Conservation (phyloP, 192 early-diverging fungal species). For the Backusella psychrophila region DNA sequence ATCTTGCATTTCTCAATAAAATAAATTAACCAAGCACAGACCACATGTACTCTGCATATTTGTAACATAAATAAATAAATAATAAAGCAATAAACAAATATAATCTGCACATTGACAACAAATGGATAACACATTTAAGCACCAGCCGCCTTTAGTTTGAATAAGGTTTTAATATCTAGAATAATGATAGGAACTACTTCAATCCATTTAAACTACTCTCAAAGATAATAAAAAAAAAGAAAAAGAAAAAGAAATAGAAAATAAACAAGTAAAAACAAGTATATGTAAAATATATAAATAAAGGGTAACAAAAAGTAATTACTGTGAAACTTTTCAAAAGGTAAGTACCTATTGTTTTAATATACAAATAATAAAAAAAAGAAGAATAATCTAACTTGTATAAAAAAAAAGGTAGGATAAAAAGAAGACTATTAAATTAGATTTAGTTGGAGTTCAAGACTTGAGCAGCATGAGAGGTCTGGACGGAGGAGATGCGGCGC, state of each 20-base stretch:
- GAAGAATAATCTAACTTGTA: conserved; percentile 1
- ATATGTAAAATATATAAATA: not conserved
- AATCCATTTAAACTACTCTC: not conserved
- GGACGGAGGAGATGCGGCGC: conserved; percentile 71
- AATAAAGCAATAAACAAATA: not conserved
- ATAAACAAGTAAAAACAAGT: not conserved
- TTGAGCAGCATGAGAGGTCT: conserved; percentile 39
- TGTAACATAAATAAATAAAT: not conserved
- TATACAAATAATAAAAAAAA: conserved; percentile 5
- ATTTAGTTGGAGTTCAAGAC: conserved; percentile 22
- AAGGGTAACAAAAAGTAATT: conserved; percentile 2
- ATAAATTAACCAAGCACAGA: not conserved
- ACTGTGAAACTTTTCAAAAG: conserved; percentile 6
- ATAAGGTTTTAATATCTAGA: not conserved
- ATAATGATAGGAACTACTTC: not conserved
- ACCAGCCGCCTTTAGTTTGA: not conserved
- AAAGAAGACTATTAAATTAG: not conserved
- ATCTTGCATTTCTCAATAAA: not conserved
- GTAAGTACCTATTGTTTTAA: conserved; percentile 5
- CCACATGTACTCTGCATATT: not conserved
- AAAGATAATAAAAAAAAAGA: not conserved
- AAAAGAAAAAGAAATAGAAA: not conserved
- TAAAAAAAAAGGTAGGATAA: conserved; percentile 4
- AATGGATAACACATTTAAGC: not conserved
- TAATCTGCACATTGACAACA: not conserved